A percentile compares a stretch with the other conserved stretches of the same genome.
phyloP scores from a whole-genome alignment of 345 rosid species.

The Aegle marmelos region DNA sequence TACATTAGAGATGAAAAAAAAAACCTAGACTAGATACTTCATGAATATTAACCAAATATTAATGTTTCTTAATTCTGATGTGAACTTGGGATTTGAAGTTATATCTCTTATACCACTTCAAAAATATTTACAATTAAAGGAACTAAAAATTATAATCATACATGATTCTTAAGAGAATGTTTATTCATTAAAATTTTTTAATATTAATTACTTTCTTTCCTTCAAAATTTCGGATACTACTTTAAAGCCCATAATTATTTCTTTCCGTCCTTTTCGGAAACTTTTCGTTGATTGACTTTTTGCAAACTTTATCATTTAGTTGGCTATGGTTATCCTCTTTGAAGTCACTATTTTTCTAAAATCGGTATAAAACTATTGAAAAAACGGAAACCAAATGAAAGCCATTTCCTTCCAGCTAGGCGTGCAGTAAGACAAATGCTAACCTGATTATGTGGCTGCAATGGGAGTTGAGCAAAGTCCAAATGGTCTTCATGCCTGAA shows the following conservation, averaged over 20 bases:
- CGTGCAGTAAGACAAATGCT: not conserved
- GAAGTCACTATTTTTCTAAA: not conserved
- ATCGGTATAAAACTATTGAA: not conserved
- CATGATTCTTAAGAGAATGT: too few species aligned
- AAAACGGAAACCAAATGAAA: not conserved
- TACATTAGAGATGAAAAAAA: too few species aligned
- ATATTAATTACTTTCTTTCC: too few species aligned
- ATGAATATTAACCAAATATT: too few species aligned
- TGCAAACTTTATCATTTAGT: not conserved
- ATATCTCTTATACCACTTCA: too few species aligned
- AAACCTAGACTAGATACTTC: too few species aligned
- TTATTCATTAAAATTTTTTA: too few species aligned
- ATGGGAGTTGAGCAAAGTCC: not conserved
- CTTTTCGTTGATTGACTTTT: not conserved
- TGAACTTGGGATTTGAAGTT: too few species aligned
- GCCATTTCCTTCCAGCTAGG: not conserved
- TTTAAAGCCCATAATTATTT: not conserved
- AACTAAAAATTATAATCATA: too few species aligned
- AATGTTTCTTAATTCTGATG: too few species aligned
- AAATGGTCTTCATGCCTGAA: not conserved
- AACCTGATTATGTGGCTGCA: not conserved
- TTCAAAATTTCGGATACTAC: too few species aligned
- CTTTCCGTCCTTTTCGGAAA: not conserved
- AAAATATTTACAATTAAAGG: too few species aligned
- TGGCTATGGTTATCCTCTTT: not conserved